Evolutionary conservation across 75 land plant genomes (phyloP), one percentile per base, ranked within the genome.

Genomic region (Pinus tabuliformis): DNA sequence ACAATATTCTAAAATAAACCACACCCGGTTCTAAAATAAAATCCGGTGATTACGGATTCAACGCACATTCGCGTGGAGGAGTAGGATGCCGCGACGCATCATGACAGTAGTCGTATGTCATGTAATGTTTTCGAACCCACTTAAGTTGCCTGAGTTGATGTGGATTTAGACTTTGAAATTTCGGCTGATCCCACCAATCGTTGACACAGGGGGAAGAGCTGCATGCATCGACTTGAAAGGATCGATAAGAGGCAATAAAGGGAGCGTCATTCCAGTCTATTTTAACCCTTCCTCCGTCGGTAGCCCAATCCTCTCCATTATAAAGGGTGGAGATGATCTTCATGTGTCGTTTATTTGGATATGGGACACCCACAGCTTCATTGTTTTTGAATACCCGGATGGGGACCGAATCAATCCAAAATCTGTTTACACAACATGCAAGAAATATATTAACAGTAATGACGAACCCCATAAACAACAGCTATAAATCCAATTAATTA

Each of bases 251-350:
- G 56, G 91, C 89, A 22, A 76, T 59, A 81, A 95, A 95, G 9
- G 98, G 98, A 1, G 91, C 90, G 22, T 84, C 76, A 63, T 57
- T 75, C 91, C 91, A 95, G 71, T 95, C 83, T 22, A 85, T 92
- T 76, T 92, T 92, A 81, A 83, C 95, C 8, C 78, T 54, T 0
- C 95, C 98, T 2, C 95, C 98, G 4, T 87, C 30, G 7, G 98
- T 95, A 6, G 98, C 98, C 98, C 98, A 95, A 45, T 85, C 79
- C 20, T 91, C 92, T 0, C 87, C 98, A 58, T 95, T 86, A 89
- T 91, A 95, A 28, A 95, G 76, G 8, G 87, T 95, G 21, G 95
- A 89, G 78, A 78, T 84, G 56, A 95, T 72, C 11, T 83, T 80
- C 98, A 95, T 95, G 30, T 91, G 87, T 71, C 89, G 91, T 5